Percentiles rank a stretch among this genome's conserved stretches.
Conservation (phyloP, 768 basidiomycete species). For the Hypholoma sublateritium region DNA sequence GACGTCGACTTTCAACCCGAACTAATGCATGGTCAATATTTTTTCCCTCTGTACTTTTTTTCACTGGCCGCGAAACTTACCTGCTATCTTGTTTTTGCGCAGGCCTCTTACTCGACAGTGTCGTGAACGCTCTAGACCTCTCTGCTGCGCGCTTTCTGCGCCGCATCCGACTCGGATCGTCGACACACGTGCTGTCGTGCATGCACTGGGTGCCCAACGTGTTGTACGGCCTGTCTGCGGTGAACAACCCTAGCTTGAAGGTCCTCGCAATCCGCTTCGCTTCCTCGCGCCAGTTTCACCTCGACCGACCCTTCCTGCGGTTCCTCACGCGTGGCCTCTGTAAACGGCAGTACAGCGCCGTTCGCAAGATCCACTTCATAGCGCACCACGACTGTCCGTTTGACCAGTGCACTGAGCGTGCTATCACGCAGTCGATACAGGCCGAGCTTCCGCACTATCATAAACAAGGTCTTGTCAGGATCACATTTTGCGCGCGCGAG, state of each 20-base stretch:
- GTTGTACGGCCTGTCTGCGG: conserved; percentile 17
- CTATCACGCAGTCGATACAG: not conserved
- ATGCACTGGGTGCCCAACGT: conserved; percentile 28
- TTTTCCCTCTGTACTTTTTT: not conserved
- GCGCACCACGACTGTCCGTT: conserved; percentile 17
- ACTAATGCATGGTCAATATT: not conserved
- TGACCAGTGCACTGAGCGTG: conserved; percentile 16
- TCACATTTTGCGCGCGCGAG: not conserved
- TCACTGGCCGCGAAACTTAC: not conserved
- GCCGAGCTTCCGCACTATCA: not conserved
- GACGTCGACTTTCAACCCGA: conserved; percentile 2
- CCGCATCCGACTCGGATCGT: conserved; percentile 25
- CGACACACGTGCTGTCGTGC: conserved; percentile 26
- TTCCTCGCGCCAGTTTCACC: conserved; percentile 29
- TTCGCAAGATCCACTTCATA: conserved; percentile 27
- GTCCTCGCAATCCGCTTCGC: conserved; percentile 26
- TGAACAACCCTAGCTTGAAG: conserved; percentile 13
- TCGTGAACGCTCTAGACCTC: conserved; percentile 19
- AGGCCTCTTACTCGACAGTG: not conserved
- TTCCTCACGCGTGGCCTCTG: conserved; percentile 19
- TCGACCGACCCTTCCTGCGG: conserved; percentile 26
- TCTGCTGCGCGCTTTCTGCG: conserved; percentile 20
- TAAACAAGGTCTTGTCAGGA: not conserved
- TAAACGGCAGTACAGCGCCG: conserved; percentile 17
- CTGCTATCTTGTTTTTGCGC: not conserved